Evolutionary conservation across 768 basidiomycete species (phyloP), one percentile per base, ranked within the genome.

Genomic region (Leccinum barrowsii): DNA sequence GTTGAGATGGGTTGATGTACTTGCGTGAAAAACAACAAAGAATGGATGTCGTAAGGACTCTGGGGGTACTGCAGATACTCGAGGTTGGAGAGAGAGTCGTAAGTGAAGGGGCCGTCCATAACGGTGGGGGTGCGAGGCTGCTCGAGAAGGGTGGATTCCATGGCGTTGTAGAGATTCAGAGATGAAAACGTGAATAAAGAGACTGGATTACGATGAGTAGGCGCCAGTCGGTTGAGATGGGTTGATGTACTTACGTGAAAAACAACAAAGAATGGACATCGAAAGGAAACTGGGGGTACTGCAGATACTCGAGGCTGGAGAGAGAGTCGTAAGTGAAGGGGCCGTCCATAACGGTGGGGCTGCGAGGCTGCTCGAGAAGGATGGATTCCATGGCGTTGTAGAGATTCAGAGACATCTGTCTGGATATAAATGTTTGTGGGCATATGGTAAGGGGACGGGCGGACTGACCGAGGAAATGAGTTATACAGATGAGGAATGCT

Each of bases 61-160:
- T 26, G 26, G 26, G 26, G 26, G 26, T 26, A 26, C 26, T 26
- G 26, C 26, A 26, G 26, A 26, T 26, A 26, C 26, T 26, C 26
- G 26, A 79, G 75, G 60, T 76, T 74, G 28, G 74, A 71, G 54
- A 78, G 71, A 26, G 77, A 64, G 70, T 82, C 80, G 66, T 80
- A 82, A 58, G 75, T 64, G 69, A 77, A 78, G 57, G 79, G 64
- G 54, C 75, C 65, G 63, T 82, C 80, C 71, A 81, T 78, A 72
- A 82, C 80, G 72, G 75, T 76, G 68, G 78, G 73, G 73, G 76
- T 73, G 73, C 79, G 78, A 56, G 76, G 74, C 75, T 78, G 77
- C 73, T 80, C 79, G 74, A 80, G 78, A 61, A 78, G 75, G 50
- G 77, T 79, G 50, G 77, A 77, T 64, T 82, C 81, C 79, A 81